These are phyloP conservation scores for Plasmodium sp. DNA, from an alignment of 169 alveolate species.

Conservation along the genomic window DNA sequence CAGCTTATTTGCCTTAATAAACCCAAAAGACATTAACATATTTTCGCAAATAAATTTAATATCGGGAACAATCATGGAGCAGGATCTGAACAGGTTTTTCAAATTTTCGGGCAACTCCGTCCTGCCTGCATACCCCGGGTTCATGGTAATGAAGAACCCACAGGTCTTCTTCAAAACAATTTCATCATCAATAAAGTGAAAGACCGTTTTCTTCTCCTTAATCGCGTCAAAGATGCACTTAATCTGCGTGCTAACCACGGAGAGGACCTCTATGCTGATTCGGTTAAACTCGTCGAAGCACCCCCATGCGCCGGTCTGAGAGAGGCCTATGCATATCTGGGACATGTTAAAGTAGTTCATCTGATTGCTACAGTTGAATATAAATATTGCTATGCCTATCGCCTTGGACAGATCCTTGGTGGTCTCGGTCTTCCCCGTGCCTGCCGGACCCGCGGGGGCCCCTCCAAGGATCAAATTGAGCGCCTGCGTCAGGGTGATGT, in stretches of 20 bases:
- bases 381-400: conserved; percentile 96
- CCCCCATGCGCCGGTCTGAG: conserved; percentile 98
- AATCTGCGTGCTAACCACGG: conserved; percentile 97
- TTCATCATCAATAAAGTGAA: conserved; percentile 87
- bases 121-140: conserved; percentile 99
- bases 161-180: conserved; percentile 82
- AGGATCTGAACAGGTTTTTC: conserved; percentile 96
- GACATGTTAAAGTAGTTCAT: conserved; percentile 94
- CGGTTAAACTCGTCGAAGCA: conserved; percentile 99
- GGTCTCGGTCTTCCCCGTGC: conserved; percentile 98
- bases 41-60: conserved; percentile 95
- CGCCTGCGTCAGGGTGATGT: conserved; percentile 95
- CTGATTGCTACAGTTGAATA: conserved; percentile 96
- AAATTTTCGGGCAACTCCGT: conserved; percentile 98
- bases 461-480: conserved; percentile 95
- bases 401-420: conserved; percentile 97
- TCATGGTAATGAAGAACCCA: conserved; percentile 93
- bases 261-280: conserved; percentile 95
- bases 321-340: conserved; percentile 95
- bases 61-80: conserved; percentile 98
- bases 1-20: conserved; percentile 92
- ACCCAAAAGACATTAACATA: conserved; percentile 98
- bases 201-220: conserved; percentile 84
- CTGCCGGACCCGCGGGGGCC: conserved; percentile 99
- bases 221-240: conserved; percentile 94